Evolutionary conservation across 192 early-diverging fungal species (phyloP).

Genomic region (Diversispora eburnea): DNA sequence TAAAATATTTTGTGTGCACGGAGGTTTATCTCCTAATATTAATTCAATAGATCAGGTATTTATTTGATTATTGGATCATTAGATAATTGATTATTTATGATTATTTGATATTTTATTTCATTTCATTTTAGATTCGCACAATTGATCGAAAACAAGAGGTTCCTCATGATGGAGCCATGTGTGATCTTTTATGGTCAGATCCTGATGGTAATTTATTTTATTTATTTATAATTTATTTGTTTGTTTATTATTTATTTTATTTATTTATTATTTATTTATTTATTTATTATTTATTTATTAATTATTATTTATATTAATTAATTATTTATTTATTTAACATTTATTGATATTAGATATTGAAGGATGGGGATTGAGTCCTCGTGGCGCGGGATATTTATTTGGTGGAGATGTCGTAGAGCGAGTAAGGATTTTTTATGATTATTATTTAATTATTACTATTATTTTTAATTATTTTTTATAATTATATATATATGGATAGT

Average conservation of each 20-base stretch:
- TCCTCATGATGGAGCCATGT: conserved; percentile 92
- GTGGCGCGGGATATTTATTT: conserved; percentile 98
- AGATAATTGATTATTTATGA: no score
- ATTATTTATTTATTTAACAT: not conserved
- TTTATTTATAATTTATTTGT: not conserved
- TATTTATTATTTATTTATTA: no score
- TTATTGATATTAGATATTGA: conserved; percentile 49
- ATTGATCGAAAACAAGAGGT: conserved; percentile 92
- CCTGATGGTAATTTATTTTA: conserved; percentile 41
- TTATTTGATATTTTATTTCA: not conserved
- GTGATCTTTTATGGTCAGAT: conserved; percentile 93
- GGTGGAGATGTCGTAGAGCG: conserved; percentile 85
- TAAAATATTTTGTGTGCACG: conserved; percentile 95
- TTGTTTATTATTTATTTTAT: no score
- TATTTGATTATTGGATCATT: no score
- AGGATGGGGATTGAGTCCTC: conserved; percentile 93
- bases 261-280: no score
- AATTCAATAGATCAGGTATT: conserved; percentile 73
- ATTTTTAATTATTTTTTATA: not conserved
- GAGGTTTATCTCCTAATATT: conserved; percentile 89
- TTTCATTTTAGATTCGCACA: conserved; percentile 34
- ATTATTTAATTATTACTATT: not conserved
- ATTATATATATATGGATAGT: conserved; percentile 35
- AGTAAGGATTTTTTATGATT: conserved; percentile 36
- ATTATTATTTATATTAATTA: not conserved